Base-by-base conservation (phyloP, 2,329 filamentous ascomycete genomes). In the Hymenoscyphus repandus region DNA sequence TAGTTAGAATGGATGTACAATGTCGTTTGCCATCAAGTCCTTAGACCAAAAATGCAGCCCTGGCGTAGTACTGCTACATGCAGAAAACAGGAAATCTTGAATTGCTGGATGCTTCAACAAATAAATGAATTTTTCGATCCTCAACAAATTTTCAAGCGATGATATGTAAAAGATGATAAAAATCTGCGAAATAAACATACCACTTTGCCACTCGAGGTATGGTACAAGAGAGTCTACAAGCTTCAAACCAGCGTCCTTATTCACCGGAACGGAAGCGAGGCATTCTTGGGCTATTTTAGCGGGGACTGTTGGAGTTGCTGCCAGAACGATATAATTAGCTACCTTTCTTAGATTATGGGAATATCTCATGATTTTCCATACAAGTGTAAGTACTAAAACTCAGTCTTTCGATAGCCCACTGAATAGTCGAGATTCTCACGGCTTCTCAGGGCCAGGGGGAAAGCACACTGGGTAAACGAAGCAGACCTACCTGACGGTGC, bases 201-300 rank as follows among this genome's bases (percentile, higher is more conserved):
- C 62, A 45, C 57, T 62, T 49, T 66, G 64, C 58, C 60, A 66
- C 44, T 64, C 57, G 6, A 66, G 40, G 43, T 64, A 66, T 11
- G 64, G 64, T 31, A 53, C 51, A 18, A 62, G 53, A 12, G 58
- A 40, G 38, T 61, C 58, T 1, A 64, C 59, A 15, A 63, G 43
- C 15, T 51, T 42, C 38, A 66, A 17, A 7, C 62, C 64, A 15
- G 56, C 60, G 2, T 48, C 45, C 43, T 58, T 59, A 18, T 59
- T 53, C 47, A 66, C 49, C 15, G 64, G 61, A 3, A 66, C 63
- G 1, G 62, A 64, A 15, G 58, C 60, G 7, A 66, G 50, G 47
- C 64, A 66, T 27, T 65, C 62, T 50, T 60, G 52, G 10, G 63
- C 64, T 18, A 65, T 45, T 32, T 56, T 49, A 17, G 62, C 64